Base-by-base conservation (phyloP, 2,329 filamentous ascomycete genomes). In the Cytospora paraplurivora region DNA sequence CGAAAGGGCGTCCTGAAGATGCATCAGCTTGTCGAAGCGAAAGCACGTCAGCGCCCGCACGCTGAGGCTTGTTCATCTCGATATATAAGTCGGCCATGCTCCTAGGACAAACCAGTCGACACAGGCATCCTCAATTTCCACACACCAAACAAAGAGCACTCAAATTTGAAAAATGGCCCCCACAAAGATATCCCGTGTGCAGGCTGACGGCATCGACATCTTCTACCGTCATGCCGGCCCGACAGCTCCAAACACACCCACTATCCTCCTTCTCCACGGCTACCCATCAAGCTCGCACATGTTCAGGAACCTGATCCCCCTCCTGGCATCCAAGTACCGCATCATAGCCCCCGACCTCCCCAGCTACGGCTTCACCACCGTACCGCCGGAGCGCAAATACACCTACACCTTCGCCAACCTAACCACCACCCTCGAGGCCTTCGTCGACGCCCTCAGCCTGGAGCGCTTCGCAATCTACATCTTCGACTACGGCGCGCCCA, bases 401-500 rank as follows among this genome's bases (percentile, higher is more conserved):
- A 70, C 70, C 8, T 84, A 86, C 75, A 84, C 78, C 15, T 88
- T 88, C 67, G 80, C 77, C 54, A 79, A 76, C 69, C 71, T 88
- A 7, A 73, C 83, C 38, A 70, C 62, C 7, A 82, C 80, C 1
- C 75, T 84, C 41, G 74, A 74, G 11, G 76, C 76, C 7, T 86
- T 86, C 68, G 71, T 85, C 13, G 75, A 79, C 41, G 74, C 76
- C 0, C 73, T 87, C 10, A 64, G 73, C 3, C 75, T 87, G 41
- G 65, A 69, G 15, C 78, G 76, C 37, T 86, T 81, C 72, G 78
- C 81, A 15, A 72, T 85, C 34, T 88, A 87, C 71, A 79, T 88
- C 66, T 88, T 88, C 70, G 85, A 88, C 75, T 88, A 88, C 70
- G 85, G 85, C 57, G 83, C 84, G 0, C 85, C 86, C 0, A 77